Conservation (phyloP, 768 basidiomycete species). For the Tricholoma terreum region DNA sequence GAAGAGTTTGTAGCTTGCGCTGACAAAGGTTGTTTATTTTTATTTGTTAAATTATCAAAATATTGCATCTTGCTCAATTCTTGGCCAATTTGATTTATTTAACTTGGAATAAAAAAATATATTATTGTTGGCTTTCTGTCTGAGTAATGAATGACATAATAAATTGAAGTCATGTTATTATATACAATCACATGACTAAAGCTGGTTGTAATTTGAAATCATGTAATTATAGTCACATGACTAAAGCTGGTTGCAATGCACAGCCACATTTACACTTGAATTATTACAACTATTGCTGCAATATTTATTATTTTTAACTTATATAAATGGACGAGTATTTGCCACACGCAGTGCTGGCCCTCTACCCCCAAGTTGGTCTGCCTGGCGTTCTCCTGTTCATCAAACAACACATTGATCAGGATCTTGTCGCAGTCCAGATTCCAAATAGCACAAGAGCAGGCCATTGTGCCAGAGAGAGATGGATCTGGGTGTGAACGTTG, state of each 20-base stretch:
- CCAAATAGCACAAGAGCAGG: neutral
- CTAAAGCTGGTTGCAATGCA: no score
- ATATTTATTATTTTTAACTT: neutral
- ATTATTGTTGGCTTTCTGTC: no score
- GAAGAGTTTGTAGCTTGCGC: no score
- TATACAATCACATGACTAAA: neutral
- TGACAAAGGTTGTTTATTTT: no score
- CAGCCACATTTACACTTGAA: neutral
- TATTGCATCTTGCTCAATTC: no score
- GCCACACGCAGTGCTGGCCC: constrained; percentile 1
- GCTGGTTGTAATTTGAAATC: neutral
- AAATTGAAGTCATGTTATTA: neutral
- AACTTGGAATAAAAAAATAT: no score
- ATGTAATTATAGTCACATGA: no score
- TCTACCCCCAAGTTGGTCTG: neutral
- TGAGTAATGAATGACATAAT: neutral
- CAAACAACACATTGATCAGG: neutral
- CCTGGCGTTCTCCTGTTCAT: neutral
- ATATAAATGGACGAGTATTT: constrained; percentile 2
- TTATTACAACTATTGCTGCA: neutral
- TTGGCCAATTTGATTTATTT: no score
- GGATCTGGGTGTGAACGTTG: no score
- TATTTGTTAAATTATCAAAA: no score
- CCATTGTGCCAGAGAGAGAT: no score
- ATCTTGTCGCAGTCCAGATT: neutral